Evolutionary conservation across 139 green algal species (phyloP), one percentile per base, ranked within the genome.

Genomic region (Closterium sp.): DNA sequence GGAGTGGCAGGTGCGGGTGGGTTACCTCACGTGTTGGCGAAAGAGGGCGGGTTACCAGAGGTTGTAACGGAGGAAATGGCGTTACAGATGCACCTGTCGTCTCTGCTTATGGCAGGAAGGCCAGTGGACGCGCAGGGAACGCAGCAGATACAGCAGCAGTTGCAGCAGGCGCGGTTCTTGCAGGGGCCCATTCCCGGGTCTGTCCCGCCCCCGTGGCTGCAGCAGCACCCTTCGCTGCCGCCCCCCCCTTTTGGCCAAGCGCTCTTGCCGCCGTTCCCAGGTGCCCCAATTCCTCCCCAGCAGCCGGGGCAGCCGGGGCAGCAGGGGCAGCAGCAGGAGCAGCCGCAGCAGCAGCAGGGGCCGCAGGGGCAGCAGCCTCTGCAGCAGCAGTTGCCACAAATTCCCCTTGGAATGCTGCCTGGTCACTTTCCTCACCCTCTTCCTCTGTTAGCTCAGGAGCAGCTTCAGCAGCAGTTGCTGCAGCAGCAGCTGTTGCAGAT

Each of bases 401-500:
- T 50, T 13, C 38, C 38, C 62, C 62, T 79, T 79, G 62, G 62
- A 27, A 79, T 79, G 62, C 62, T 79, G 17, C 62, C 62, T 13
- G 19, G 17, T 79, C 62, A 79, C 19, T 79, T 27, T 13, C 62
- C 62, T 5, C 62, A 79, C 62, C 62, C 62, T 79, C 2, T 79
- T 27, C 62, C 28, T 1, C 85, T 29, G 85, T 6, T 87, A 29
- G 28, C 85, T 30, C 85, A 87, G 28, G 28, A 87, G 85, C 85
- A 87, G 85, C 85, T 32, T 30, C 85, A 87, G 85, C 85, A 87
- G 85, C 85, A 87, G 85, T 27, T 32, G 85, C 21, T 32, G 85
- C 85, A 87, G 85, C 85, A 87, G 85, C 85, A 87, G 85, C 21
- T 32, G 85, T 24, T 32, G 85, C 85, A 87, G 85, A 19, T 79